Base-by-base conservation (phyloP, 2,329 filamentous ascomycete species). In the Bertia moriformis region DNA sequence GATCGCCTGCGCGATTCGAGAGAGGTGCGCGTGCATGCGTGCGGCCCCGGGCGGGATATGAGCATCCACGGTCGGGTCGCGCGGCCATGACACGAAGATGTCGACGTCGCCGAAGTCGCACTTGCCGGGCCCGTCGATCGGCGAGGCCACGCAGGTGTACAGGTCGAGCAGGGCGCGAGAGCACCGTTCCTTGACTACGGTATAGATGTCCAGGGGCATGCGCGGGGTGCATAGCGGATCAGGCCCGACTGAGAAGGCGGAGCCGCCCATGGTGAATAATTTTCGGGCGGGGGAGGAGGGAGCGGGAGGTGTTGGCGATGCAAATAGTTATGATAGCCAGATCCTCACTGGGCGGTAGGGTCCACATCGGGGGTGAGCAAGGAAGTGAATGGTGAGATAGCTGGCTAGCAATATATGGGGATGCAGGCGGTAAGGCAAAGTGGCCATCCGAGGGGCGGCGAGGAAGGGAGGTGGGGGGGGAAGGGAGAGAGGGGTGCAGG, bases 41-140 rank as follows among this genome's bases (percentile, higher is more conserved):
- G 22, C 4, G 19, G 10, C 3, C 14, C n/a, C 22, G 27, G 4
- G 14, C 20, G 29, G 4, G n/a, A 7, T n/a, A 18, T 3, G 4
- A 12, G 4, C 29, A 22, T 37, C 10, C 14, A 13, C 27, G 24
- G 32, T 19, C 7, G 5, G 2, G 35, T 14, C 10, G 3, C 43
- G 39, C 18, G 59, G 56, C 20, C 52, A 51, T 0, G 62, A 59
- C 1, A 84, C 66, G 1, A 86, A 55, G 42, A 88, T 64, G 55
- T 91, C 84, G 27, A 93, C 60, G 46, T 91, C 85, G 15, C 84
- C 85, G 49, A 74, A 69, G 46, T 76, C 71, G 0, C 46, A 32
- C 55, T 91, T 91, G 1, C 54, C 76, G 0, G 83, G 83, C 0
- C 72, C 79, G 46, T 86, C 80, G 19, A 79, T 69, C 0, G 82